Evolutionary conservation across 163 green algal genomes (phyloP), one percentile per base, ranked within the genome.

Genomic region (Picocystis sp.): DNA sequence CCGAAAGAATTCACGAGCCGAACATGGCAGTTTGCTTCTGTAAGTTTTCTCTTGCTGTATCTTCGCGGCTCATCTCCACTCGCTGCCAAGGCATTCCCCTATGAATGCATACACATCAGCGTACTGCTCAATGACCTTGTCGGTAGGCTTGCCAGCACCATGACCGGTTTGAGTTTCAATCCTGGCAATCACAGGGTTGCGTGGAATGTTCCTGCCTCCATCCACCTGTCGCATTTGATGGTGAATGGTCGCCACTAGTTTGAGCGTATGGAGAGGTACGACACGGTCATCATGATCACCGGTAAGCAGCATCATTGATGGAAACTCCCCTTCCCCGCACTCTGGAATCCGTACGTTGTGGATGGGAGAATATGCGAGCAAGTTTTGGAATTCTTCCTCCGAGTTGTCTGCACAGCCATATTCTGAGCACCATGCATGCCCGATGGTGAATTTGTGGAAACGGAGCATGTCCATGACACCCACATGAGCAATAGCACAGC

Each of bases 381-480:
- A 55, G 51, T 67, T 82, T 3, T 57, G 29, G 53, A 83, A 86
- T 38, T 79, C 58, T 60, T 47, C 65, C 23, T 74, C 61, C 10
- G 29, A 35, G 0, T 78, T 65, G 61, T 81, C 73, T 15, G 74
- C 58, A 58, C 73, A 50, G 25, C 86, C 86, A 61, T 87, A 95
- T 66, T 94, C 84, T 0, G 80, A 85, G 10, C 58, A 73, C 86
- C 86, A 95, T 3, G 79, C 84, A 56, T 91, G 79, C 3, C 63
- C 69, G 43, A 63, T 58, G 11, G 22, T 59, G 25, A 97, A 95
- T 55, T 80, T 82, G 66, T 94, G 85, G 75, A 92, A 93, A 13
- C 75, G 72, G 11, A 96, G 75, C 81, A 95, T 93, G 75, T 97
- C 87, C 66, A 92, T 81, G 17, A 97, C 88, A 8, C 87, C 88